phyloP scores from a whole-genome alignment of 345 rosid genomes.

The Schrenkiella parvula region DNA sequence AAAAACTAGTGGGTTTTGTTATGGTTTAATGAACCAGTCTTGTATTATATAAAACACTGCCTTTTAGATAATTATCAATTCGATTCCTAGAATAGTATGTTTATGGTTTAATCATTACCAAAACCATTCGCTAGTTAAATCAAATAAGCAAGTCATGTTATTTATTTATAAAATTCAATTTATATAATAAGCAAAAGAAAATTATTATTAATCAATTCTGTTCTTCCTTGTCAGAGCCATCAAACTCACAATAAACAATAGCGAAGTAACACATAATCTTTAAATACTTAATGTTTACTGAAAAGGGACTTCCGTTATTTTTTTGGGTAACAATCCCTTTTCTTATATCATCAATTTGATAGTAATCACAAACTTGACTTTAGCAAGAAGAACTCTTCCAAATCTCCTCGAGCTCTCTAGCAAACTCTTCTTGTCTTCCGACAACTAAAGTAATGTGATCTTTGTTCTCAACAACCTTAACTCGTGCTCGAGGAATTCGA shows the following conservation, averaged over 20 bases:
- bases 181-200: neutral
- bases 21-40: conserved; percentile 5
- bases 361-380: neutral
- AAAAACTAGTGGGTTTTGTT: conserved; percentile 11
- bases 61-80: neutral
- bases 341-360: neutral
- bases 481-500: conserved; percentile 53
- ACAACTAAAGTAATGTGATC: conserved; percentile 27
- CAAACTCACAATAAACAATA: neutral
- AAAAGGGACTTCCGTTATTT: neutral
- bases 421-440: conserved; percentile 60
- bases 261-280: neutral
- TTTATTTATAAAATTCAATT: neutral
- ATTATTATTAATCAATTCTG: neutral
- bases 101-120: neutral
- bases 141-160: neutral
- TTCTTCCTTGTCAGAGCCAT: neutral
- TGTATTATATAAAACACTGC: neutral
- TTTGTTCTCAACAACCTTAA: conserved; percentile 21
- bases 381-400: conserved; percentile 43
- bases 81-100: neutral
- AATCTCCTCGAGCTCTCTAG: conserved; percentile 64
- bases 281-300: neutral
- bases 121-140: neutral
- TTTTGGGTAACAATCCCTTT: neutral